A percentile compares a stretch with the other conserved stretches of the same genome.
These are phyloP conservation scores for Jaenimonas drosophilae DNA, from an alignment of 208 protist species.

Conservation along the genomic window DNA sequence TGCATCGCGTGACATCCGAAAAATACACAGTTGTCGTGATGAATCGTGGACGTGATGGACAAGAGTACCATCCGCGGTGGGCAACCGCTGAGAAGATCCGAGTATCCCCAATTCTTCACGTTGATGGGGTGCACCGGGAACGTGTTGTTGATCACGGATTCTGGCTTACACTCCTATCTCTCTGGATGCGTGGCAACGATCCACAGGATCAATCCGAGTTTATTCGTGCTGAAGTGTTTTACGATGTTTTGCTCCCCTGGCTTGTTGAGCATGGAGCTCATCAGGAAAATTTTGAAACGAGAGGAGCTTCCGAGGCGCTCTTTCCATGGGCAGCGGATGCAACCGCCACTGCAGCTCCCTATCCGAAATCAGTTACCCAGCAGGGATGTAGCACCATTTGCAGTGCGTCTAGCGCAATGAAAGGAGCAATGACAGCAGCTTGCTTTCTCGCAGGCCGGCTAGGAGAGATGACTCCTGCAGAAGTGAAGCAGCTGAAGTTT, in stretches of 20 bases:
- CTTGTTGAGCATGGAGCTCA: slow-evolving; percentile 29
- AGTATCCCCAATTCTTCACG: slow-evolving; percentile 28
- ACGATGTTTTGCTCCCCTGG: slow-evolving; percentile 78
- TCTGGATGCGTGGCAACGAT: slow-evolving; percentile 60
- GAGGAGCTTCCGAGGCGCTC: too few species aligned
- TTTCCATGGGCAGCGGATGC: too few species aligned
- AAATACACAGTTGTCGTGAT: slow-evolving; percentile 38
- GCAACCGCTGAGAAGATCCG: slow-evolving; percentile 47
- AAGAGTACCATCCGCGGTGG: slow-evolving; percentile 53
- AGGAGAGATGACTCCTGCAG: slow-evolving; percentile 14
- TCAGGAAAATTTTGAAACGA: too few species aligned
- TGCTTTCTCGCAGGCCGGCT: slow-evolving; percentile 44
- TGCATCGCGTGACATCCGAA: slow-evolving; percentile 15
- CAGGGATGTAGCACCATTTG: background rate
- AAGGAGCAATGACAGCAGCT: slow-evolving; percentile 33
- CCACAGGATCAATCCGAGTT: slow-evolving; percentile 59
- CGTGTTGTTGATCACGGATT: slow-evolving; percentile 39
- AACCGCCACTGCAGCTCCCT: slow-evolving; percentile 3
- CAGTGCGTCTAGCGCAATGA: slow-evolving; percentile 36
- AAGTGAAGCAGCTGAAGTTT: slow-evolving; percentile 69
- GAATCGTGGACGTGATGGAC: slow-evolving; percentile 37
- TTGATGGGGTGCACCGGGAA: slow-evolving; percentile 22
- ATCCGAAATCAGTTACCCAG: background rate
- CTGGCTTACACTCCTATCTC: slow-evolving; percentile 60
- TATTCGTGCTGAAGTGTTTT: slow-evolving; percentile 70